Base-by-base conservation (phyloP, 352 stramenopile genomes). In the Pythium insidiosum region DNA sequence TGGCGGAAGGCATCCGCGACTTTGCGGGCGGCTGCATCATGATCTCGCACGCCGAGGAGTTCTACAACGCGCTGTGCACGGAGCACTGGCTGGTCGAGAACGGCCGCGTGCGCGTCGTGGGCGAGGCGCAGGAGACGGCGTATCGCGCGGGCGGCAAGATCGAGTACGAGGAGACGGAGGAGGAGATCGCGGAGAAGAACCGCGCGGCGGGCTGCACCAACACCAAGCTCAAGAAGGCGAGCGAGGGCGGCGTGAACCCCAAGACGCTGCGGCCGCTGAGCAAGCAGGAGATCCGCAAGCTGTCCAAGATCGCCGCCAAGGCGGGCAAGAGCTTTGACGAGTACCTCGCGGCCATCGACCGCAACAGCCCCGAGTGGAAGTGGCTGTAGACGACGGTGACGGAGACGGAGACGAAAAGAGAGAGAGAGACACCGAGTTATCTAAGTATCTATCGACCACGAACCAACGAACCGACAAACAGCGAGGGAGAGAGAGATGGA, bases 21-120 rank as follows among this genome's bases (percentile, higher is more conserved):
- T 88, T 85, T 47, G 68, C 58, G 31, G 74, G 78, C 21, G 78
- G 68, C 46, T 61, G 74, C 23, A 82, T 90, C 47, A 87, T 90
- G 74, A 88, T 90, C 58, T 88, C 73, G 9, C 78, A 90, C 53
- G 82, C 64, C 50, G 68, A 81, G 56, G 75, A 88, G 53, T 90
- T 90, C 43, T 85, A 86, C 72, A 84, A 83, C 57, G 80, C 73
- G 42, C 58, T 86, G 43, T 87, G 74, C 46, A 84, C 70, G 29
- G 74, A 87, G 52, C 82, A 80, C 56, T 87, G 74, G 74, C 53
- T 84, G 23, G 71, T 87, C 15, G 74, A 84, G 53, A 72, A 55
- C n/a, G 74, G 74, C 11, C 64, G 65, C 15, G 46, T 84, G 26
- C 75, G 60, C n/a, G 69, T 87, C 26, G 69, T 87, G 15, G 74